A percentile compares a stretch with the other conserved stretches of the same genome.
Conservation (phyloP, 805 yeast genomes). For the Candida odintsovae region DNA sequence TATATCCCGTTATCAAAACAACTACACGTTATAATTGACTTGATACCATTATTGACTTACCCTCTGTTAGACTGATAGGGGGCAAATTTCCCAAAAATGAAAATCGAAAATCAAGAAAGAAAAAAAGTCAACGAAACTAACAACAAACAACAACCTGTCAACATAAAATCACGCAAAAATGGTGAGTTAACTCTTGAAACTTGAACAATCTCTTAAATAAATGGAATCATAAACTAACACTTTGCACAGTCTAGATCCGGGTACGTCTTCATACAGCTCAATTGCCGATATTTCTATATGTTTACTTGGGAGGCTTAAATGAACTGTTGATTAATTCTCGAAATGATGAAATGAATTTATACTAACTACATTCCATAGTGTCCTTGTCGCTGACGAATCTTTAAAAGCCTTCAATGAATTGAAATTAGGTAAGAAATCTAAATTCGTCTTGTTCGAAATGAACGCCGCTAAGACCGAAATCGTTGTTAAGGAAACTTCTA, state of each 20-base stretch:
- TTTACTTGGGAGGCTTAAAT: no score
- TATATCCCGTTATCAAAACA: no score
- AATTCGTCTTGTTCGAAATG: constrained; percentile 75
- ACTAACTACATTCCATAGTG: constrained; percentile 47
- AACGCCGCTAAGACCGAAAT: constrained; percentile 87
- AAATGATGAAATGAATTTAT: no score
- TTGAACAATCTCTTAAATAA: neutral
- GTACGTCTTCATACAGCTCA: neutral
- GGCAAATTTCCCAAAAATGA: neutral
- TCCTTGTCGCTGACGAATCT: constrained; percentile 85
- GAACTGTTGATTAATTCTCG: no score
- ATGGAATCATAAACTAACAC: neutral
- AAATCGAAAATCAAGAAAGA: neutral
- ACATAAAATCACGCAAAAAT: neutral
- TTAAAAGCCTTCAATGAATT: constrained; percentile 91
- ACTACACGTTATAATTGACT: no score
- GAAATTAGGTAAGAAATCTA: constrained; percentile 87
- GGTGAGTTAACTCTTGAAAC: constrained; percentile 3
- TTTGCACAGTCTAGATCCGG: constrained; percentile 21
- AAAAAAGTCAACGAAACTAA: neutral
- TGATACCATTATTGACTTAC: neutral
- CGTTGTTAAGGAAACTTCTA: constrained; percentile 80
- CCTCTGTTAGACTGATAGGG: neutral
- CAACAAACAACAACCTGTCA: neutral
- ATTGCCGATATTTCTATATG: no score